Evolutionary conservation across 2,329 filamentous ascomycete genomes (phyloP).

Genomic region (Epichloe typhina): DNA sequence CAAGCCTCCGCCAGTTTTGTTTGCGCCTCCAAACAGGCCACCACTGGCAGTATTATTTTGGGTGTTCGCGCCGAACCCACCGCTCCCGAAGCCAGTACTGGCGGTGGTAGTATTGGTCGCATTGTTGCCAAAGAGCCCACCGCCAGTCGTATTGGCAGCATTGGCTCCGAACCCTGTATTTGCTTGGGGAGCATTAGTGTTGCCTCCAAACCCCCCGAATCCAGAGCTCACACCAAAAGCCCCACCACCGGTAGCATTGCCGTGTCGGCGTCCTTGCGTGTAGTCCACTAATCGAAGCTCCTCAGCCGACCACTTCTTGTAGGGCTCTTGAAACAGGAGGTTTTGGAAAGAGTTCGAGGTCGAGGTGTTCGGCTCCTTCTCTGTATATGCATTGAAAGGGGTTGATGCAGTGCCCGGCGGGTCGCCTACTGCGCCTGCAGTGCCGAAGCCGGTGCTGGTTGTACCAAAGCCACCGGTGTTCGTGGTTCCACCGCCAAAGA

Average conservation of each 20-base stretch:
- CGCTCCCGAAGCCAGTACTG: slow-evolving; percentile 12
- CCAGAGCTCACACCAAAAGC: slow-evolving; percentile 58
- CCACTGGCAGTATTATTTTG: slow-evolving; percentile 16
- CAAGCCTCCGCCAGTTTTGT: slow-evolving; percentile 13
- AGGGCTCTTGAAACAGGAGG: slow-evolving; percentile 64
- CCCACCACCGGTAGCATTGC: slow-evolving; percentile 71
- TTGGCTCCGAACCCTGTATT: slow-evolving; percentile 33
- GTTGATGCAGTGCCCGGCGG: slow-evolving; percentile 56
- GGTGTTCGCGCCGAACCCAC: slow-evolving; percentile 28
- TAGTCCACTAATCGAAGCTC: slow-evolving; percentile 79
- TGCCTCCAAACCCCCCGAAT: slow-evolving; percentile 39
- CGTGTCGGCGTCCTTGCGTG: slow-evolving; percentile 68
- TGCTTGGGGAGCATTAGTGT: slow-evolving; percentile 15
- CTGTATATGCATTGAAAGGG: slow-evolving; percentile 55
- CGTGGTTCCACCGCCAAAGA: slow-evolving; percentile 32
- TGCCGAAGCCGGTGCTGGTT: slow-evolving; percentile 36
- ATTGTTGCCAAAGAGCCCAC: slow-evolving; percentile 25
- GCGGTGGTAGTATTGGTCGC: slow-evolving; percentile 19
- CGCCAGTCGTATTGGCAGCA: slow-evolving; percentile 20
- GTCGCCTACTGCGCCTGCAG: slow-evolving; percentile 28
- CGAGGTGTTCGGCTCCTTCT: slow-evolving; percentile 56
- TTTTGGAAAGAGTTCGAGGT: slow-evolving; percentile 57
- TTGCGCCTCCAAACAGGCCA: slow-evolving; percentile 25
- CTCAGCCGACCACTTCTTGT: slow-evolving; percentile 84
- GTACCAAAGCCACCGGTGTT: slow-evolving; percentile 21